phyloP scores from a whole-genome alignment of 345 rosid genomes.

The Eucalyptus melliodora region DNA sequence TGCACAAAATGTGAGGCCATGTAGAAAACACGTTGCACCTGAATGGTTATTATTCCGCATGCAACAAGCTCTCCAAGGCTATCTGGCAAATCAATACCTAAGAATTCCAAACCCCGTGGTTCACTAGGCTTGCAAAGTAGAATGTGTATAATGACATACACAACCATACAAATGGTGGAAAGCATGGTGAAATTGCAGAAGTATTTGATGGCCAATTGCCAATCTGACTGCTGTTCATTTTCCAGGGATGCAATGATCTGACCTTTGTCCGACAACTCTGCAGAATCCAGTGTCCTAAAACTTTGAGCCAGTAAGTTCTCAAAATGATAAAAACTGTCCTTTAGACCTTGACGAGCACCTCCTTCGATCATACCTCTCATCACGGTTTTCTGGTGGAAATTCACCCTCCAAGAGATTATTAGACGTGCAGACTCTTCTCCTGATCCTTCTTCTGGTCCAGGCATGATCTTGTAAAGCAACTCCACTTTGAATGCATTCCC shows the following conservation, averaged over 20 bases:
- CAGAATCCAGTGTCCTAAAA: constrained; percentile 25
- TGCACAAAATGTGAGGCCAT: constrained; percentile 60
- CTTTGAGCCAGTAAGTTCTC: constrained; percentile 36
- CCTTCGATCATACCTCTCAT: constrained; percentile 88
- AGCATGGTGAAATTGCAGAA: constrained; percentile 56
- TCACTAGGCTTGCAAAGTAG: constrained; percentile 31
- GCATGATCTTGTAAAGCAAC: constrained; percentile 70
- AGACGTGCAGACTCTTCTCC: constrained; percentile 53
- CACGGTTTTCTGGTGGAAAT: constrained; percentile 52
- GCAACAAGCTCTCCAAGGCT: constrained; percentile 75
- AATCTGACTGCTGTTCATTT: constrained; percentile 50
- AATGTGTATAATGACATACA: constrained; percentile 51
- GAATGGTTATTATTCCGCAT: constrained; percentile 43
- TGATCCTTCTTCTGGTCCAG: constrained; percentile 28
- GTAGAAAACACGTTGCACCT: constrained; percentile 46
- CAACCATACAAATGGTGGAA: constrained; percentile 38
- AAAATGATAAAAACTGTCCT: constrained; percentile 65
- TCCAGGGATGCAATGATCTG: constrained; percentile 50
- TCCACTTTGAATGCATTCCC: constrained; percentile 56
- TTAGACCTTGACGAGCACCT: constrained; percentile 74
- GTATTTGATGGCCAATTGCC: constrained; percentile 46
- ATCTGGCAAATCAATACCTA: constrained; percentile 78
- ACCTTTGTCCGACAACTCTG: constrained; percentile 25
- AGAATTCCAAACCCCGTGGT: constrained; percentile 59
- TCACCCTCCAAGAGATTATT: constrained; percentile 63